phyloP scores from a whole-genome alignment of 306 rosid species.

The Boehmeria nivea region DNA sequence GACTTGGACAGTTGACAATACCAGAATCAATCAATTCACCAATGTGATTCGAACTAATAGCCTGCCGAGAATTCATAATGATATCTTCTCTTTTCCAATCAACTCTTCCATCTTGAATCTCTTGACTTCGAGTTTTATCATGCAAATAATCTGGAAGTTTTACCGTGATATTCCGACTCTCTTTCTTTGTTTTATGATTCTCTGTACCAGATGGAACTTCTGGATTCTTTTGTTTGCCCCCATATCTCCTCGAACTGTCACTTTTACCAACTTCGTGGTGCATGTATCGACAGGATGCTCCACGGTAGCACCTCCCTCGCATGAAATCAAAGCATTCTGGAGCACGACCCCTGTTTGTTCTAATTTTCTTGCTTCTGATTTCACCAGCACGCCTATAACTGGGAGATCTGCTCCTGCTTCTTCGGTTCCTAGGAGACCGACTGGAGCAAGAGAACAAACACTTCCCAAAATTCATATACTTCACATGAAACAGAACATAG shows the following conservation, averaged over 20 bases:
- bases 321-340: slow-evolving; percentile 61
- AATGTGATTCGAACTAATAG: slow-evolving; percentile 16
- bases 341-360: slow-evolving; percentile 48
- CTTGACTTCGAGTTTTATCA: slow-evolving; percentile 41
- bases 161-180: slow-evolving; percentile 20
- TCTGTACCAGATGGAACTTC: slow-evolving; percentile 36
- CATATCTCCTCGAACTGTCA: slow-evolving; percentile 49
- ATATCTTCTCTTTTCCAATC: slow-evolving; percentile 36
- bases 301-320: slow-evolving; percentile 77
- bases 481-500: neutral
- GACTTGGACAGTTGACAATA: slow-evolving; percentile 29
- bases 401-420: slow-evolving; percentile 94
- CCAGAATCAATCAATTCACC: slow-evolving; percentile 25
- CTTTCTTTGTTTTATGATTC: slow-evolving; percentile 33
- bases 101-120: slow-evolving; percentile 33
- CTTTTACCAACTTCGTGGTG: slow-evolving; percentile 64
- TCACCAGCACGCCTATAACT: slow-evolving; percentile 51
- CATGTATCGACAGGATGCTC: slow-evolving; percentile 66
- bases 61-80: slow-evolving; percentile 16
- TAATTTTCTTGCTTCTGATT: slow-evolving; percentile 43
- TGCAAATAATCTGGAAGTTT: slow-evolving; percentile 32
- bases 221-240: slow-evolving; percentile 43
- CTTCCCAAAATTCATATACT: neutral
- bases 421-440: slow-evolving; percentile 61
- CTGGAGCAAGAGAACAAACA: slow-evolving; percentile 36